Conservation (phyloP, 305 asterid genomes). For the Fraxinus velutina region DNA sequence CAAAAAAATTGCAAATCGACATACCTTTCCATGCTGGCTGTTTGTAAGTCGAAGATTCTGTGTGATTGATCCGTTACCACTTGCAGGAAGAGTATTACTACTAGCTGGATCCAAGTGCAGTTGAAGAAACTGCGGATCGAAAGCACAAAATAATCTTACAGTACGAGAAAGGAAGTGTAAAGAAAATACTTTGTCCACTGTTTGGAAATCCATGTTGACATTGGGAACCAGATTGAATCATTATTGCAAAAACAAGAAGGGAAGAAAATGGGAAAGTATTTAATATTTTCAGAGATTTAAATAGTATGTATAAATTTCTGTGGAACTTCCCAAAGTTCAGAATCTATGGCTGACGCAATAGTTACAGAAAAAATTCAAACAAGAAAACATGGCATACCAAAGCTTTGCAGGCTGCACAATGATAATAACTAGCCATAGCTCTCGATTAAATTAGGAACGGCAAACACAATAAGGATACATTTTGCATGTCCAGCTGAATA, state of each 20-base stretch:
- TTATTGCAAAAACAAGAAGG: background rate
- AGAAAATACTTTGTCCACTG: background rate
- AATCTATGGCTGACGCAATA: background rate
- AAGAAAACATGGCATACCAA: background rate
- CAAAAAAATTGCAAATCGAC: conserved; percentile 9
- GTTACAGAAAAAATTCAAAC: background rate
- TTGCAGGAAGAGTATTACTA: conserved; percentile 69
- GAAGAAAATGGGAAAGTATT: background rate
- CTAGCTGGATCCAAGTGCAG: conserved; percentile 97
- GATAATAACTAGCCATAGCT: background rate
- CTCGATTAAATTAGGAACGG: background rate
- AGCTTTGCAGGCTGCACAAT: background rate
- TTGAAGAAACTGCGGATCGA: conserved; percentile 68
- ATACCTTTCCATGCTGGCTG: conserved; percentile 94
- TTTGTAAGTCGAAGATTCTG: conserved; percentile 76
- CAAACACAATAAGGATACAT: conserved; percentile 11
- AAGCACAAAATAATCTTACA: conserved; percentile 12
- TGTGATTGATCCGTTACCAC: conserved; percentile 54
- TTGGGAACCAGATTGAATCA: background rate
- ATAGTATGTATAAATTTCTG: background rate
- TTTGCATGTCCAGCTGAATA: conserved; percentile 6
- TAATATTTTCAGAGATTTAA: background rate
- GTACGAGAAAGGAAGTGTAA: background rate
- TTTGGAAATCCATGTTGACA: background rate
- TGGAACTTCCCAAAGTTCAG: background rate